These are phyloP conservation scores for Ashbya aceris DNA, from an alignment of 1,139 yeast species.

Conservation along the genomic window DNA sequence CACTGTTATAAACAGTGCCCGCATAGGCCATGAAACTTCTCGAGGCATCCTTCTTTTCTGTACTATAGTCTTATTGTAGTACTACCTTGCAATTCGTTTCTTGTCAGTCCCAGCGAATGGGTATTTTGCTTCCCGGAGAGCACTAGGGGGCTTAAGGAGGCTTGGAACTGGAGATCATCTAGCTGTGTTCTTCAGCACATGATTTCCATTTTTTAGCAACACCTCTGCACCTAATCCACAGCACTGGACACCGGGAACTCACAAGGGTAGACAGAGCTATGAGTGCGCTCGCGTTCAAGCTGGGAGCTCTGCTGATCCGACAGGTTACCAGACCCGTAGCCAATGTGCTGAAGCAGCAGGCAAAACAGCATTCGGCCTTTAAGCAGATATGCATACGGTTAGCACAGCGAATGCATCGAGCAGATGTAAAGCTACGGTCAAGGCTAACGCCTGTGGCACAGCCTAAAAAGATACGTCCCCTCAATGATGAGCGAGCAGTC, in stretches of 20 bases:
- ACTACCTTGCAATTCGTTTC: no score
- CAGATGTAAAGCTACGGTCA: conserved; percentile 58
- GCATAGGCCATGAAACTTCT: neutral
- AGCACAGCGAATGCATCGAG: conserved; percentile 65
- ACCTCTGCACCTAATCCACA: no score
- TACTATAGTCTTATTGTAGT: no score
- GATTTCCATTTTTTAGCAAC: no score
- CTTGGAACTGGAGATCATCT: no score
- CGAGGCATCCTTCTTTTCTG: neutral
- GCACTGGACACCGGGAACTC: conserved; percentile 1
- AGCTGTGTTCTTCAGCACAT: no score
- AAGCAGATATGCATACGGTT: conserved; percentile 52
- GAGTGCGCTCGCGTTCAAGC: conserved; percentile 52
- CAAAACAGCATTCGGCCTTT: conserved; percentile 64
- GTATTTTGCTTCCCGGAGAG: no score
- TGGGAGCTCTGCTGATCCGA: conserved; percentile 64
- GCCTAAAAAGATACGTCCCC: conserved; percentile 51
- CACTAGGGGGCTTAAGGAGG: no score
- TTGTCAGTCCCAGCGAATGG: no score
- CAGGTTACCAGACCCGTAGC: conserved; percentile 83
- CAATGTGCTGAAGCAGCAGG: conserved; percentile 61
- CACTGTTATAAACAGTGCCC: conserved; percentile 5
- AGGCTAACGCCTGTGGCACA: conserved; percentile 52
- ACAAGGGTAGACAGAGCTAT: conserved; percentile 8
- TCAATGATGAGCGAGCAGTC: conserved; percentile 76